These are phyloP conservation scores for Trametes punicea DNA, from an alignment of 768 basidiomycete species.

Conservation along the genomic window DNA sequence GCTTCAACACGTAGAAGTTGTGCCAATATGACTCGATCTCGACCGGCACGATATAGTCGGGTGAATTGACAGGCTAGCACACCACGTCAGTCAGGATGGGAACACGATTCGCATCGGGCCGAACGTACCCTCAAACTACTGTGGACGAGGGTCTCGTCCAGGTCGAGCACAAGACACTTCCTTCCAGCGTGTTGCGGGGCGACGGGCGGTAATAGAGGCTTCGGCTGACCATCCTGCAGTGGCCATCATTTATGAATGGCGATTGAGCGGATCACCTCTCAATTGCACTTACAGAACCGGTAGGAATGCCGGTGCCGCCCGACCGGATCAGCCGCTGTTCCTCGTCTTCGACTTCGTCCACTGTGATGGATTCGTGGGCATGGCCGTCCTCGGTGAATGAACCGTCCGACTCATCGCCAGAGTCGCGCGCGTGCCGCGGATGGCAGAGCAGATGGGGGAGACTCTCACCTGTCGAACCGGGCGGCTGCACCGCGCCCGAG, in stretches of 20 bases:
- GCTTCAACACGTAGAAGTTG: conserved; percentile 98
- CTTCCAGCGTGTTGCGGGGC: conserved; percentile 77
- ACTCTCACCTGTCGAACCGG: conserved; percentile 68
- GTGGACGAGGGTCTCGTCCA: conserved; percentile 96
- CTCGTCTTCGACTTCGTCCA: conserved; percentile 72
- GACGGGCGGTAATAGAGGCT: conserved; percentile 85
- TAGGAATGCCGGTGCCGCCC: conserved; percentile 91
- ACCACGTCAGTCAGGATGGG: not conserved
- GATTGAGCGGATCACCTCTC: conserved; percentile 3
- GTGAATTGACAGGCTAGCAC: conserved; percentile 57
- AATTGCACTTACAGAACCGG: conserved; percentile 69
- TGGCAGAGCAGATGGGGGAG: conserved; percentile 30
- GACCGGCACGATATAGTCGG: conserved; percentile 97
- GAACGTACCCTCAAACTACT: conserved; percentile 88
- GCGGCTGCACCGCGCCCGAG: conserved; percentile 88
- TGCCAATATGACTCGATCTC: conserved; percentile 99
- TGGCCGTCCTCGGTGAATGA: conserved; percentile 66
- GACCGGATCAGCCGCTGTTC: conserved; percentile 85
- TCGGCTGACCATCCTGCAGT: conserved; percentile 75
- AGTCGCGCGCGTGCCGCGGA: conserved; percentile 32
- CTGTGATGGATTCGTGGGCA: conserved; percentile 45
- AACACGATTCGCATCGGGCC: too few species aligned
- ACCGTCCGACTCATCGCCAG: conserved; percentile 52
- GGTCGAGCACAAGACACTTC: conserved; percentile 93
- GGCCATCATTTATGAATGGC: not conserved